Percentiles rank a stretch among this genome's conserved stretches.
Conservation (phyloP, 2,329 filamentous ascomycete species). For the Cladophialophora exuberans region DNA sequence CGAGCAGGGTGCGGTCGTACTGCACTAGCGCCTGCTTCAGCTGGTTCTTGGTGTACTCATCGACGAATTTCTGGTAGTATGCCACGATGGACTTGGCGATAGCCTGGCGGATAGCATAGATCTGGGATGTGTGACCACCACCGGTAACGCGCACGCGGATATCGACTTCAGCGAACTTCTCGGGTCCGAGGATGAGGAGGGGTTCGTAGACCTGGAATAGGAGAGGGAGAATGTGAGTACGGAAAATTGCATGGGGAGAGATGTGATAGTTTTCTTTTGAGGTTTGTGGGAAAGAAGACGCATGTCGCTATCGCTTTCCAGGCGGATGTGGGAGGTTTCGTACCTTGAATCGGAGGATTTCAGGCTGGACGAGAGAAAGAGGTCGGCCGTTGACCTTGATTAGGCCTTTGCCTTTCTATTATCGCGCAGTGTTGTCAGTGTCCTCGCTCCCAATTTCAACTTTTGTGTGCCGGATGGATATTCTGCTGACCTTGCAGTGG, state of each 20-base stretch:
- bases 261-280: not conserved
- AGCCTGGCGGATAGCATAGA: constrained; percentile 98
- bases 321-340: constrained; percentile 31
- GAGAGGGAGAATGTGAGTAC: constrained; percentile 5
- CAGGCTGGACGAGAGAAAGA: constrained; percentile 89
- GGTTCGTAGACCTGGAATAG: constrained; percentile 86
- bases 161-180: constrained; percentile 96
- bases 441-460: not conserved
- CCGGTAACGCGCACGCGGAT: constrained; percentile 95
- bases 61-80: constrained; percentile 99
- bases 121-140: constrained; percentile 96
- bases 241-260: not conserved
- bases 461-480: not conserved
- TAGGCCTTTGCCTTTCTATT: constrained; percentile 78
- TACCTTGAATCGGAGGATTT: constrained; percentile 97
- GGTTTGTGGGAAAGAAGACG: not conserved
- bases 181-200: constrained; percentile 91
- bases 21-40: constrained; percentile 95
- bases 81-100: constrained; percentile 96
- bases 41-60: constrained; percentile 99
- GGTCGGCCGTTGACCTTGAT: constrained; percentile 99
- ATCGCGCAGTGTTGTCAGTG: constrained; percentile 23
- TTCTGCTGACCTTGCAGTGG: constrained; percentile 78
- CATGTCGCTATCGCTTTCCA: not conserved
- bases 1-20: constrained; percentile 96